Evolutionary conservation across 352 stramenopile species (phyloP), one percentile per base, ranked within the genome.

Genomic region (Aphanomyces astaci): DNA sequence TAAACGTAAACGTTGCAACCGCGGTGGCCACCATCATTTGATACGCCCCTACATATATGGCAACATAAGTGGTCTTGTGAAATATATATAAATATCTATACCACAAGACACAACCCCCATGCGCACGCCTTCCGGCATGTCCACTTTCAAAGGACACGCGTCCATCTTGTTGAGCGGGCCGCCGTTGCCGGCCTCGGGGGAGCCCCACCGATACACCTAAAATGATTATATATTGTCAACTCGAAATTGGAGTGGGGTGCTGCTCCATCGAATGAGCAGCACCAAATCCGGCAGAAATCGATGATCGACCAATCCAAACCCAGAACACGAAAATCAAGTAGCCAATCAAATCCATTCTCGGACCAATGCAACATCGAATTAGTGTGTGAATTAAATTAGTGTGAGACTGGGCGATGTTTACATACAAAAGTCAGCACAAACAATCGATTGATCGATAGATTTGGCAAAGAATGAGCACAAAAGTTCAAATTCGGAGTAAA

Each of bases 161-260:
- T 91, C 81, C 15, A 87, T 74, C 4, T 70, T 27, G 27, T 87
- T 67, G 32, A 92, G 72, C 17, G 70, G 64, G 3, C 74, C 81
- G 1, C 86, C 84, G 32, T 91, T 90, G 11, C 84, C 86, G 31
- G 86, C 86, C 25, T 79, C 79, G 19, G 82, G 65, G 5, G 83
- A 94, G 0, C 85, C 85, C 85, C 85, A 94, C 49, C 80, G 62
- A 51, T 80, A 91, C n/a, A 92, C 45, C n/a, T 80, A 76, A 81
- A 80, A 30, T 87, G 74, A 0, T 76, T n/a, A n/a, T n/a, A n/a
- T n/a, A n/a, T n/a, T n/a, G n/a, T n/a, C n/a, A n/a, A n/a, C n/a
- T n/a, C n/a, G n/a, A n/a, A n/a, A n/a, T n/a, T n/a, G n/a, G n/a
- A n/a, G n/a, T n/a, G n/a, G n/a, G n/a, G n/a, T n/a, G n/a, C n/a